Base-by-base conservation (phyloP, 192 early-diverging fungal genomes). In the Spizellomyces punctatus region DNA sequence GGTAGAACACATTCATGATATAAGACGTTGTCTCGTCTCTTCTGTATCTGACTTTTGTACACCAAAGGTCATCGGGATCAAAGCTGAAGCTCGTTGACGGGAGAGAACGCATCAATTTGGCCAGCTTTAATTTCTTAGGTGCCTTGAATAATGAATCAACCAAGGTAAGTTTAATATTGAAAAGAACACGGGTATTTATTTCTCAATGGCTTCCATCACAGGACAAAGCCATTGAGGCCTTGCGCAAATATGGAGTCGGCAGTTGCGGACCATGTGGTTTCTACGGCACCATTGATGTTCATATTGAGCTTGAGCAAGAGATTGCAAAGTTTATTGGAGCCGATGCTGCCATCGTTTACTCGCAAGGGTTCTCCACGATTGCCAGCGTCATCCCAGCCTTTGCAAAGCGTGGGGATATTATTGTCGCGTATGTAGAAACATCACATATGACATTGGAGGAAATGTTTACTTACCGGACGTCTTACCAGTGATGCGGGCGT, bases 261-360 rank as follows among this genome's bases (percentile, higher is more conserved):
- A 90, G 94, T 9, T 98, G 96, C 76, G 95, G 95, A 6, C 95
- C 95, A 8, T 93, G 93, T 2, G 96, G 95, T 16, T 96, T 98
- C 74, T 98, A 96, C 72, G 95, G 95, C 57, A 96, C 95, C 5
- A 81, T 85, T 54, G 96, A 99, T 81, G 95, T 99, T 10, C 96
- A 99, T 66, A 92, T 94, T 86, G 89, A 96, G 61, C 81, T 99
- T 22, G 96, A 99, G 80, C 83, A 86, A 64, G 87, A 91, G 48
- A 77, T 99, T 58, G 94, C 95, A 10, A 82, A 82, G 5, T 96
- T 96, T 67, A 78, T 96, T 27, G 94, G 94, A 6, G 86, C 89
- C 57, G 92, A 94, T 52, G 82, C 85, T 44, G 88, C 95, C 21
- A 96, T 97, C 60, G 88, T 99, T 58, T 99, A 99, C 78, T 91